Base-by-base conservation (phyloP, 2,329 filamentous ascomycete species). In the Aspergillus sojae region DNA sequence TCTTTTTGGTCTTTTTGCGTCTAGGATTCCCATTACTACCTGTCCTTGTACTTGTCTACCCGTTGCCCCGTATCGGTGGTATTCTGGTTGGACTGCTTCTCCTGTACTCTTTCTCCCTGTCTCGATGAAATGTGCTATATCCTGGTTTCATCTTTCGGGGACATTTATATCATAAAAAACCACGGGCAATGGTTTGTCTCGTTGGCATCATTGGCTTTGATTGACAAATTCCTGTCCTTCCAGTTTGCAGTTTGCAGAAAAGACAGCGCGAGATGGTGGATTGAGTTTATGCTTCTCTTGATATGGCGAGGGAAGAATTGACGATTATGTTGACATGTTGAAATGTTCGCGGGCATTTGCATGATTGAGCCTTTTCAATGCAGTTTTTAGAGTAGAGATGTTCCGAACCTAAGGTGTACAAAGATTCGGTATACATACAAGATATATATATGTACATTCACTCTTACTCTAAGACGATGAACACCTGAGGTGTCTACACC, bases 21-120 rank as follows among this genome's bases (percentile, higher is more conserved):
- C 58, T 62, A 65, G 64, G 63, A 67, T 64, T 67, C 63, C 65
- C 63, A 61, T 60, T 48, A 63, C 55, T 55, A 56, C 52, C 60
- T 60, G 39, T 60, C 57, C 46, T n/a, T 11, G 34, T 43, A 5
- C n/a, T 30, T 48, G 46, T 50, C 34, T 12, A 48, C 46, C 34
- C 26, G 6, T 26, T 52, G 46, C 26, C 26, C 26, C 23, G 7
- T 52, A 32, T 30, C 7, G 46, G 16, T 52, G 46, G 46, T 9
- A 30, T 32, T 30, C 26, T 43, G 30, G n/a, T 16, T 6, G 30
- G 30, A 54, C 32, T 11, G 28, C 28, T 26, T 45, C 45, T 36
- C 28, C n/a, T 60, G 23, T 63, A 50, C 30, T 58, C 23, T 41
- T 26, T 59, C 36, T 23, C 19, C 26, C 16, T 12, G 9, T 28